Percentiles rank a stretch among this genome's conserved stretches.
Evolutionary conservation across 192 early-diverging fungal species (phyloP).

Genomic region (Lobosporangium transversale): DNA sequence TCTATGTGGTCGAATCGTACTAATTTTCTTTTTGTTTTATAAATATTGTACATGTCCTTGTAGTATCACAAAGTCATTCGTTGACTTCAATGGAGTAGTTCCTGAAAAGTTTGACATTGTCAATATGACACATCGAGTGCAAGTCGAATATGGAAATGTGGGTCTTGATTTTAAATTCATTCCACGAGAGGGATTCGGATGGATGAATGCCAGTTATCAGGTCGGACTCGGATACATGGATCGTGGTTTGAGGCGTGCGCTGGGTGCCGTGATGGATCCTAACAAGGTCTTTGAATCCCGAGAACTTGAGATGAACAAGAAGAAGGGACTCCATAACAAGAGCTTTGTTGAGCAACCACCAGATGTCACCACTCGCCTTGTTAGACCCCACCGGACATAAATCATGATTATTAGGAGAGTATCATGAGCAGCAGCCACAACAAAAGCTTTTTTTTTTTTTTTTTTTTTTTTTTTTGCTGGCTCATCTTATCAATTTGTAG

Average conservation of each 20-base stretch:
- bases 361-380: conserved; percentile 36
- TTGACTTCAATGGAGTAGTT: conserved; percentile 96
- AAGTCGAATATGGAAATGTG: conserved; percentile 98
- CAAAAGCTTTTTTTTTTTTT: too few relatives aligned
- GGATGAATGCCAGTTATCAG: conserved; percentile 97
- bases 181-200: conserved; percentile 96
- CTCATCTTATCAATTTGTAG: too few relatives aligned
- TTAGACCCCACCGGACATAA: conserved; percentile 17
- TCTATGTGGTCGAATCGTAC: too few relatives aligned
- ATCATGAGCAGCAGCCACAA: background rate
- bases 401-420: background rate
- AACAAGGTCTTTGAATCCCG: conserved; percentile 26
- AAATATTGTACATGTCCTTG: too few relatives aligned
- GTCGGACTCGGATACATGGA: conserved; percentile 83
- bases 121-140: conserved; percentile 85
- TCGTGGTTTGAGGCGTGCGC: conserved; percentile 74
- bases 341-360: conserved; percentile 27
- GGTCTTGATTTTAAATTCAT: conserved; percentile 94
- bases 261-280: conserved; percentile 65
- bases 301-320: background rate
- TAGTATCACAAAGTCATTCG: conserved; percentile 91
- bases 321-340: background rate
- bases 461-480: too few relatives aligned
- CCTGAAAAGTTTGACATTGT: conserved; percentile 98
- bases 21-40: background rate